phyloP scores from a whole-genome alignment of 805 yeast species.

The Scheffersomyces amazonensis region DNA sequence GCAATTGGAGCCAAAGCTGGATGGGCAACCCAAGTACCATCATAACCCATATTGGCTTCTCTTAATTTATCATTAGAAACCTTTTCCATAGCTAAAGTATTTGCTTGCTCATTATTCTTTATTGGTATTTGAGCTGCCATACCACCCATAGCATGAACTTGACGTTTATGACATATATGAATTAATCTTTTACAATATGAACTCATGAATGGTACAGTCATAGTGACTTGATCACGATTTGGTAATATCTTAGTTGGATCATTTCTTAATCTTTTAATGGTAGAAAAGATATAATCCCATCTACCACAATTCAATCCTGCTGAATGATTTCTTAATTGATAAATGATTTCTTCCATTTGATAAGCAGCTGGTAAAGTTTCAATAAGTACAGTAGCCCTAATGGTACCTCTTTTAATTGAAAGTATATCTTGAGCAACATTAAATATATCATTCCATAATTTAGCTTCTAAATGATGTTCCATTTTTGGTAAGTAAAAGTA shows the following conservation, averaged over 20 bases:
- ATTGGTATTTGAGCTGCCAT: constrained; percentile 24
- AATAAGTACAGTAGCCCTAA: constrained; percentile 18
- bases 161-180: constrained; percentile 18
- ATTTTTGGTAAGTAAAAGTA: constrained; percentile 20
- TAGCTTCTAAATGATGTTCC: constrained; percentile 21
- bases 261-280: constrained; percentile 15
- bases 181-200: constrained; percentile 16
- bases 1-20: constrained; percentile 19
- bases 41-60: constrained; percentile 18
- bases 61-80: constrained; percentile 16
- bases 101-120: constrained; percentile 14
- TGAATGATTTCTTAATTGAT: constrained; percentile 16
- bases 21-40: constrained; percentile 23
- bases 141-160: constrained; percentile 23
- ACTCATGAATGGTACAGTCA: constrained; percentile 18
- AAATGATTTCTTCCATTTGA: constrained; percentile 22
- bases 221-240: constrained; percentile 17
- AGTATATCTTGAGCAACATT: constrained; percentile 17
- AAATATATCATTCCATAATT: constrained; percentile 19
- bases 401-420: constrained; percentile 15
- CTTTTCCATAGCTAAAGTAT: constrained; percentile 14
- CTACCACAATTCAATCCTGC: constrained; percentile 21
- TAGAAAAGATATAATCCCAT: constrained; percentile 21
- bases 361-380: constrained; percentile 21
- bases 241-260: constrained; percentile 16